A percentile compares a stretch with the other conserved stretches of the same genome.
Conservation (phyloP, 2,329 filamentous ascomycete genomes). For the Ambrosiella beaveri region DNA sequence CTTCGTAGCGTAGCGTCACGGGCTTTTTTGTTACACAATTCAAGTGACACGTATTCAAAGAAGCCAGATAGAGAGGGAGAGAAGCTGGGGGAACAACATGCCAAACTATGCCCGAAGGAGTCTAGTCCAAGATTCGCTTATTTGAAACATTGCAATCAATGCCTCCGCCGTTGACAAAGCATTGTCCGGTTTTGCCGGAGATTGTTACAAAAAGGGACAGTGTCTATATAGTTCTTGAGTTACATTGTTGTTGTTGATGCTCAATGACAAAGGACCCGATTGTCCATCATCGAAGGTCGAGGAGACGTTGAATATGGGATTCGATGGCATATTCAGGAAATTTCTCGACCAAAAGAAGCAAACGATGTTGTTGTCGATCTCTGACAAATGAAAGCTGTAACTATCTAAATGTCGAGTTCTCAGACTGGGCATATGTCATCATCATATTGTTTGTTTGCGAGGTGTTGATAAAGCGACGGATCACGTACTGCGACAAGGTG, state of each 20-base stretch:
- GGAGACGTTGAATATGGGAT: neutral
- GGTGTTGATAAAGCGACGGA: no score
- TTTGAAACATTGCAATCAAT: slow-evolving; percentile 12
- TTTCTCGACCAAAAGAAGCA: neutral
- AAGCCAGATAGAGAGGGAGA: neutral
- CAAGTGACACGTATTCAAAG: neutral
- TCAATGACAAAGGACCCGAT: neutral
- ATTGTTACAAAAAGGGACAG: neutral
- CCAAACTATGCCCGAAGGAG: slow-evolving; percentile 4
- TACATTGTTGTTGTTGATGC: neutral
- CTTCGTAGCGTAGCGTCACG: neutral
- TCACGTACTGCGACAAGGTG: no score
- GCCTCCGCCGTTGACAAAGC: neutral
- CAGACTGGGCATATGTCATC: no score
- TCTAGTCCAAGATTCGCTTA: slow-evolving; percentile 9
- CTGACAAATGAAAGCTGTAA: neutral
- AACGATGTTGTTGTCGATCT: neutral
- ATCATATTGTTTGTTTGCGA: no score
- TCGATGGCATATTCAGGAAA: neutral
- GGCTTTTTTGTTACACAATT: neutral
- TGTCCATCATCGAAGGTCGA: neutral
- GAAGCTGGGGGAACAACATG: neutral
- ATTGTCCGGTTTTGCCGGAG: neutral
- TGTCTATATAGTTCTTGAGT: neutral
- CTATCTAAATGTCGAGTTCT: neutral